phyloP scores from a whole-genome alignment of 352 stramenopile genomes.

The Globisporangium paroecandrum region DNA sequence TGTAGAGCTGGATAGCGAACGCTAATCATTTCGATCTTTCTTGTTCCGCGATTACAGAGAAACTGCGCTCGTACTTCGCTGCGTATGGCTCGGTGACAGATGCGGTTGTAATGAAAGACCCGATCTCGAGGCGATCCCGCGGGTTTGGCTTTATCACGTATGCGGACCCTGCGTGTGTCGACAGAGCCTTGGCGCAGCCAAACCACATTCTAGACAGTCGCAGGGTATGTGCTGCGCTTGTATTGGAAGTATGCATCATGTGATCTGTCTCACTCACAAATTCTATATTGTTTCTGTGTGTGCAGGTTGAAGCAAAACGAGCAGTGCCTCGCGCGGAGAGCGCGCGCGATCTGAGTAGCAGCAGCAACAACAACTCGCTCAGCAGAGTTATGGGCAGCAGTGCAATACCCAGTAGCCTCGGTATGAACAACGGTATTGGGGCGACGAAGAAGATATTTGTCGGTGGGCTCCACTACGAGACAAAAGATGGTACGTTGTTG shows the following conservation, averaged over 20 bases:
- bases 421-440: constrained; percentile 42
- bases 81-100: constrained; percentile 88
- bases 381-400: constrained; percentile 50
- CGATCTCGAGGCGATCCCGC: constrained; percentile 86
- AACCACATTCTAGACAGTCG: constrained; percentile 90
- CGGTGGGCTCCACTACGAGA: constrained; percentile 91
- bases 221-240: constrained; percentile 37
- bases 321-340: constrained; percentile 87
- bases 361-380: constrained; percentile 37
- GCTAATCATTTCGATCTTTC: constrained; percentile 3
- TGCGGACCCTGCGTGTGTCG: constrained; percentile 81
- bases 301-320: constrained; percentile 89
- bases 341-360: constrained; percentile 54
- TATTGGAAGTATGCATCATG: too few relatives aligned
- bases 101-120: constrained; percentile 92
- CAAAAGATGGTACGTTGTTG: constrained; percentile 79
- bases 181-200: constrained; percentile 84
- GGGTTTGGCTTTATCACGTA: constrained; percentile 95
- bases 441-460: constrained; percentile 92
- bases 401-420: constrained; percentile 48
- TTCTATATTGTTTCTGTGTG: not conserved
- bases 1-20: not conserved
- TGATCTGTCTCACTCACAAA: constrained; percentile 4
- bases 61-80: constrained; percentile 88
- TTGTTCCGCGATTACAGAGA: constrained; percentile 51